Evolutionary conservation across 345 rosid species (phyloP).

Genomic region (Pelargonium nanum): DNA sequence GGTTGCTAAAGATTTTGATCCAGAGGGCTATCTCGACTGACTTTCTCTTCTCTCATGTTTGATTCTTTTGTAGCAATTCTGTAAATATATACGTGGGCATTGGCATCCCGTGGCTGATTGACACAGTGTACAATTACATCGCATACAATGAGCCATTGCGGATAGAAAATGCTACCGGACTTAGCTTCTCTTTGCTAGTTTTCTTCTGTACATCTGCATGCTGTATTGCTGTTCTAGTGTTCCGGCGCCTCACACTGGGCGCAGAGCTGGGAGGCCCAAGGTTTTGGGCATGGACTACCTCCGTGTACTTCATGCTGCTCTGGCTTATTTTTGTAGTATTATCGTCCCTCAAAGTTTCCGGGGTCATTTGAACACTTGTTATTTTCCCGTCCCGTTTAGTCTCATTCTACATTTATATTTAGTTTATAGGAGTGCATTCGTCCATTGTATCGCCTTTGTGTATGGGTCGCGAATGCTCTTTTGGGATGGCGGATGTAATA

Average conservation of each 20-base stretch:
- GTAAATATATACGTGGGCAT: slow-evolving; percentile 91
- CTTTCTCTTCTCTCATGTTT: background rate
- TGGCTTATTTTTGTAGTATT: slow-evolving; percentile 27
- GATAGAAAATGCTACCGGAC: slow-evolving; percentile 54
- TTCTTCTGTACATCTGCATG: slow-evolving; percentile 72
- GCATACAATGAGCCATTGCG: slow-evolving; percentile 55
- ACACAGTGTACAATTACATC: slow-evolving; percentile 71
- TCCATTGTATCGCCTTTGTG: too few relatives aligned
- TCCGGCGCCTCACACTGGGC: slow-evolving; percentile 60
- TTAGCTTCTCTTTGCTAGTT: slow-evolving; percentile 71
- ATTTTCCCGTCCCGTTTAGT: too few relatives aligned
- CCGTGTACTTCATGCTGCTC: slow-evolving; percentile 53
- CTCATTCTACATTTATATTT: too few relatives aligned
- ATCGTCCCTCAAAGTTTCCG: slow-evolving; percentile 62
- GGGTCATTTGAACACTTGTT: slow-evolving; percentile 50
- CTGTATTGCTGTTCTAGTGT: slow-evolving; percentile 66
- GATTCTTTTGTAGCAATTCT: slow-evolving; percentile 63
- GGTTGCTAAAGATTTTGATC: too few relatives aligned
- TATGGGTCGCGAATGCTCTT: too few relatives aligned
- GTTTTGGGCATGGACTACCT: slow-evolving; percentile 82
- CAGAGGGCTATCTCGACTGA: background rate
- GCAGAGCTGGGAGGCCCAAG: slow-evolving; percentile 89
- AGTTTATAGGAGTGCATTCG: too few relatives aligned
- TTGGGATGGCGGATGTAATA: too few relatives aligned
- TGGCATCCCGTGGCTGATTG: slow-evolving; percentile 89